A percentile compares a stretch with the other conserved stretches of the same genome.
Evolutionary conservation across 2,329 filamentous ascomycete genomes (phyloP).

Genomic region (Neurospora crassa): DNA sequence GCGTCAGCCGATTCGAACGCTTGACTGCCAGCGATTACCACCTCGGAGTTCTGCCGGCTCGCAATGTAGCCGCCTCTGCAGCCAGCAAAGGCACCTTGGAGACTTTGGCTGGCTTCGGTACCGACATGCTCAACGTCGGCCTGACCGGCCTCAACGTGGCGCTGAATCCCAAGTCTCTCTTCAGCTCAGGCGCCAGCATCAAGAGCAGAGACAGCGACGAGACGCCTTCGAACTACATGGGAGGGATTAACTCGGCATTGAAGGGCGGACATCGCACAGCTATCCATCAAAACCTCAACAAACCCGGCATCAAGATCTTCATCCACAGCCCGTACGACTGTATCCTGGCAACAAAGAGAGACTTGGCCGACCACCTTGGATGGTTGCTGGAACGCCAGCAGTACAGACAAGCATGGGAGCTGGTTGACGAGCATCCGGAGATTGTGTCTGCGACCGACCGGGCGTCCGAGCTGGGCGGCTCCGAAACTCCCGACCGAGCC

Average conservation of each 20-base stretch:
- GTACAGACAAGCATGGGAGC: slow-evolving; percentile 79
- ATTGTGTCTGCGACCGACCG: slow-evolving; percentile 33
- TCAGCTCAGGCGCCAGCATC: slow-evolving; percentile 78
- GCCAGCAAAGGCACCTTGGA: slow-evolving; percentile 66
- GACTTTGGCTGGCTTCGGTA: slow-evolving; percentile 59
- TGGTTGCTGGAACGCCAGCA: slow-evolving; percentile 79
- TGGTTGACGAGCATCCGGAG: slow-evolving; percentile 82
- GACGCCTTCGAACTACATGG: slow-evolving; percentile 27
- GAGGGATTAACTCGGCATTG: slow-evolving; percentile 10
- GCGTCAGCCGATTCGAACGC: slow-evolving; percentile 76
- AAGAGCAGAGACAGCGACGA: slow-evolving; percentile 52
- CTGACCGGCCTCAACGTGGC: slow-evolving; percentile 64
- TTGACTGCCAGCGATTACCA: slow-evolving; percentile 89
- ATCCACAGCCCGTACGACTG: slow-evolving; percentile 96
- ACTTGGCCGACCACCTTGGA: slow-evolving; percentile 71
- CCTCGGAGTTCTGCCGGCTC: slow-evolving; percentile 71
- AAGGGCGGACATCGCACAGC: slow-evolving; percentile 18
- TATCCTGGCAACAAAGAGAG: slow-evolving; percentile 80
- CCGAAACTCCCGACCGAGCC: slow-evolving; percentile 30
- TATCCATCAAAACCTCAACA: slow-evolving; percentile 44
- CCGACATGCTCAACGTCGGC: slow-evolving; percentile 73
- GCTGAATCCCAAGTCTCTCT: slow-evolving; percentile 76
- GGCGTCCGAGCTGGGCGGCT: slow-evolving; percentile 2
- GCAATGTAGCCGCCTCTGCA: slow-evolving; percentile 51
- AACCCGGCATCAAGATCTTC: slow-evolving; percentile 63